phyloP scores from a whole-genome alignment of 2,329 filamentous ascomycete genomes.

The Cladosporium velox region DNA sequence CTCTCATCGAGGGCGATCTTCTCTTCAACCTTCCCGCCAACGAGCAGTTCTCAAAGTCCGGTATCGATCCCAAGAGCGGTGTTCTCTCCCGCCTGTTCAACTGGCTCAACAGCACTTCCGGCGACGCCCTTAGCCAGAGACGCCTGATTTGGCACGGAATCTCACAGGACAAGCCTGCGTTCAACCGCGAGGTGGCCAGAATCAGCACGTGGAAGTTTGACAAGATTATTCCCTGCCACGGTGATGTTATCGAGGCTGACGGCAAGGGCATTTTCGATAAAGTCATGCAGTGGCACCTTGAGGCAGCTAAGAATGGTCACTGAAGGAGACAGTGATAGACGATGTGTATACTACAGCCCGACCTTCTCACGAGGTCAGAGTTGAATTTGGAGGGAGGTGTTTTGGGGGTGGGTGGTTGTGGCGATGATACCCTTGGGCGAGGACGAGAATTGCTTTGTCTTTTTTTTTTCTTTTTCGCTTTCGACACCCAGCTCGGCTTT shows the following conservation, averaged over 20 bases:
- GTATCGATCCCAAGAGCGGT: slow-evolving; percentile 57
- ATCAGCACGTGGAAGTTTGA: slow-evolving; percentile 84
- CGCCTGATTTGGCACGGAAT: slow-evolving; percentile 78
- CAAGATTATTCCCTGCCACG: slow-evolving; percentile 86
- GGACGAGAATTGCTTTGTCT: background rate
- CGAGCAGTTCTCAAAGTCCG: slow-evolving; percentile 71
- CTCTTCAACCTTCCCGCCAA: slow-evolving; percentile 86
- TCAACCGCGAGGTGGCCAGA: slow-evolving; percentile 66
- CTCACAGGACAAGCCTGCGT: slow-evolving; percentile 65
- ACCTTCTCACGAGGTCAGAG: too few relatives aligned
- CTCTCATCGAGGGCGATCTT: slow-evolving; percentile 85
- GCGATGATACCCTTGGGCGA: slow-evolving; percentile 9
- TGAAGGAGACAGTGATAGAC: background rate
- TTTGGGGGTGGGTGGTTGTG: background rate
- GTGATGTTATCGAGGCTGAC: slow-evolving; percentile 76
- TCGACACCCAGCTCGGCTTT: background rate
- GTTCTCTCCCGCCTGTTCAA: slow-evolving; percentile 60
- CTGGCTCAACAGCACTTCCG: slow-evolving; percentile 61
- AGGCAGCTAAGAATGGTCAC: slow-evolving; percentile 43
- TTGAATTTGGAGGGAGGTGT: background rate
- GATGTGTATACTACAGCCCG: background rate
- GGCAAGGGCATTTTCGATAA: slow-evolving; percentile 76
- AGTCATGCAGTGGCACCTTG: slow-evolving; percentile 81
- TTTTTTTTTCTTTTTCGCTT: background rate
- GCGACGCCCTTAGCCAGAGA: slow-evolving; percentile 71